A percentile compares a stretch with the other conserved stretches of the same genome.
phyloP scores from a whole-genome alignment of 177 flowering plant species.

The Vitis hybrid region DNA sequence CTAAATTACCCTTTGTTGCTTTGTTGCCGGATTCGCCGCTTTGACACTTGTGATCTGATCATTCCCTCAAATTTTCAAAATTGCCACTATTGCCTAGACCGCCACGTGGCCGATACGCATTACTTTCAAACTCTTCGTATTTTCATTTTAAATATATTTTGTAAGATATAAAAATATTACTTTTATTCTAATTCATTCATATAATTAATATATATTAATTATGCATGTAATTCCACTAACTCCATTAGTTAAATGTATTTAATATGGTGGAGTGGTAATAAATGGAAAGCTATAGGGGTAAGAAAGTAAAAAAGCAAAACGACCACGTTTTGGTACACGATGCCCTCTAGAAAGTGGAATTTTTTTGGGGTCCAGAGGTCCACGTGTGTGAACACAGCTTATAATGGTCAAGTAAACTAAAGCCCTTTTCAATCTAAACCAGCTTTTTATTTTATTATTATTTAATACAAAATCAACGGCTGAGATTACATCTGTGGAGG shows the following conservation, averaged over 20 bases:
- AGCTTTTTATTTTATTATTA: not conserved
- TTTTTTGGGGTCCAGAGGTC: slow-evolving; percentile 6
- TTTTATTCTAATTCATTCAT: too few species aligned
- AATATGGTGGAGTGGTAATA: not conserved
- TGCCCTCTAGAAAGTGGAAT: slow-evolving; percentile 17
- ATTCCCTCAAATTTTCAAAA: not conserved
- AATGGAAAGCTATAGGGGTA: not conserved
- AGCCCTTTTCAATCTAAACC: not conserved
- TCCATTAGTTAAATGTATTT: too few species aligned
- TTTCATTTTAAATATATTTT: too few species aligned
- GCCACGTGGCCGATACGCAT: too few species aligned
- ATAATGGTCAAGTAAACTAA: slow-evolving; percentile 20
- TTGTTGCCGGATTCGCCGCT: not conserved
- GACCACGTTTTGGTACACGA: slow-evolving; percentile 14
- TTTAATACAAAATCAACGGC: slow-evolving; percentile 25
- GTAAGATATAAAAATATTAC: too few species aligned
- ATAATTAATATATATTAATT: too few species aligned
- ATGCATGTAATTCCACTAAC: too few species aligned
- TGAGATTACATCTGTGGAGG: slow-evolving; percentile 17
- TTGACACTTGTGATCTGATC: not conserved
- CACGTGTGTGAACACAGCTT: slow-evolving; percentile 21
- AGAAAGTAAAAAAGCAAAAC: not conserved
- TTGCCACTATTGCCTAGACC: not conserved
- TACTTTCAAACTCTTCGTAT: too few species aligned
- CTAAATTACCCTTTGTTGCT: not conserved